Percentiles rank a stretch among this genome's conserved stretches.
Evolutionary conservation across 2,329 filamentous ascomycete genomes (phyloP).

Genomic region (Alternaria novae-zelandiae): DNA sequence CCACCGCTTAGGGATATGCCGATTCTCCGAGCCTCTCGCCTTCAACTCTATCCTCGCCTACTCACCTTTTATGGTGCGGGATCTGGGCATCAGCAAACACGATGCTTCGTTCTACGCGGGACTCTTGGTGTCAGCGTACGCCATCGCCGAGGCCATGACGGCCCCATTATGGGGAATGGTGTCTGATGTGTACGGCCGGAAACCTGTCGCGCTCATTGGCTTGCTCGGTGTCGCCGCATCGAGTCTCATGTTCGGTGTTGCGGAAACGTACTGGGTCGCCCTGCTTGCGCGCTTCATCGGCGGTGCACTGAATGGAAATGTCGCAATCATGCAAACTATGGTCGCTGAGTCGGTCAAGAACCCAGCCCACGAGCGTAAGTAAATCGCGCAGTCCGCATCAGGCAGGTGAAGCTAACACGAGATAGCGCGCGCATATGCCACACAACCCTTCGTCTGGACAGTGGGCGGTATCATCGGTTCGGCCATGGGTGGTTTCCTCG

Average conservation of each 20-base stretch:
- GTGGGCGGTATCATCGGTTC: slow-evolving; percentile 87
- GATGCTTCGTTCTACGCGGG: slow-evolving; percentile 84
- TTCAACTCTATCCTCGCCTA: slow-evolving; percentile 95
- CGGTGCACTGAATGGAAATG: slow-evolving; percentile 87
- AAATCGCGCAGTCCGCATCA: background rate
- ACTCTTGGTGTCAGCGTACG: slow-evolving; percentile 83
- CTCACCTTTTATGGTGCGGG: slow-evolving; percentile 47
- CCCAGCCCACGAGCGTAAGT: slow-evolving; percentile 86
- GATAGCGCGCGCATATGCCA: slow-evolving; percentile 79
- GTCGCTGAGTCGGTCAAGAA: slow-evolving; percentile 88
- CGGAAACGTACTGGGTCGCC: slow-evolving; percentile 83
- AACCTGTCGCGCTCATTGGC: slow-evolving; percentile 51
- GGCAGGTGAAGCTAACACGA: slow-evolving; percentile 10
- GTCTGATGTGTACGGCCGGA: slow-evolving; percentile 49
- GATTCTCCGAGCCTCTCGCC: slow-evolving; percentile 89
- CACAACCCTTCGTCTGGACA: slow-evolving; percentile 94
- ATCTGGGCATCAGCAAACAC: slow-evolving; percentile 45
- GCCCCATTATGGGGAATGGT: slow-evolving; percentile 66
- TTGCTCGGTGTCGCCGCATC: slow-evolving; percentile 83
- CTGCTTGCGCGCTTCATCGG: slow-evolving; percentile 77
- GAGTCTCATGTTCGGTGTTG: slow-evolving; percentile 81
- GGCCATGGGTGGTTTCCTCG: slow-evolving; percentile 85
- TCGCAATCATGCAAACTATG: slow-evolving; percentile 90
- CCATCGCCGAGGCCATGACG: slow-evolving; percentile 83
- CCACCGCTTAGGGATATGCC: slow-evolving; percentile 75